Conservation (phyloP, 2,329 filamentous ascomycete species). For the Dothiorella sarmentorum region DNA sequence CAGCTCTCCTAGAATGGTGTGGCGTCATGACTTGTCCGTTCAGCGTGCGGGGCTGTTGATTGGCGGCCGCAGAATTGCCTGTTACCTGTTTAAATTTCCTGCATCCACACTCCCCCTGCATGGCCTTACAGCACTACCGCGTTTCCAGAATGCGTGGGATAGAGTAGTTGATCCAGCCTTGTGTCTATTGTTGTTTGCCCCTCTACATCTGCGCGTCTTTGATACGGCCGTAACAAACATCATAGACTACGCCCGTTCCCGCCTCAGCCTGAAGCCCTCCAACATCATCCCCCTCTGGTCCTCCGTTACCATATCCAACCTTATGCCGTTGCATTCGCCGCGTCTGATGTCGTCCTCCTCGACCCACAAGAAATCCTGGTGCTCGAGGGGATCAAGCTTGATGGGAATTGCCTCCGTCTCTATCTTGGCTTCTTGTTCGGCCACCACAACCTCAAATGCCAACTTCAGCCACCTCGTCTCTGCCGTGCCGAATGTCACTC, state of each 20-base stretch:
- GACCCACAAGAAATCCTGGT: slow-evolving; percentile 40
- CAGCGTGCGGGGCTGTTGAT: background rate
- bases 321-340: slow-evolving; percentile 27
- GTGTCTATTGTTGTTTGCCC: slow-evolving; percentile 10
- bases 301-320: slow-evolving; percentile 30
- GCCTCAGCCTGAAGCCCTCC: slow-evolving; percentile 29
- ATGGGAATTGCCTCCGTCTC: slow-evolving; percentile 21
- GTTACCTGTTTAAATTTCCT: slow-evolving; percentile 10
- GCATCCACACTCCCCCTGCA: slow-evolving; percentile 1
- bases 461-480: slow-evolving; percentile 34
- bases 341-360: slow-evolving; percentile 39
- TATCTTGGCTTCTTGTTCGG: background rate
- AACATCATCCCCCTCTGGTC: slow-evolving; percentile 30
- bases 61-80: background rate
- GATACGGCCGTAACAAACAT: slow-evolving; percentile 11
- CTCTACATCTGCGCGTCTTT: background rate
- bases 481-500: slow-evolving; percentile 8
- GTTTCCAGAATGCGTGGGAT: slow-evolving; percentile 9
- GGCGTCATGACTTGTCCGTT: background rate
- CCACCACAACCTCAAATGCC: slow-evolving; percentile 36
- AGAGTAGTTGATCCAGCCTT: background rate
- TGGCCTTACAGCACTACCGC: background rate
- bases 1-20: slow-evolving; percentile 8
- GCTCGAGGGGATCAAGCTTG: slow-evolving; percentile 40
- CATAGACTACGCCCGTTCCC: background rate